Base-by-base conservation (phyloP, 164 flowering plant genomes). In the Dillenia turbinata region DNA sequence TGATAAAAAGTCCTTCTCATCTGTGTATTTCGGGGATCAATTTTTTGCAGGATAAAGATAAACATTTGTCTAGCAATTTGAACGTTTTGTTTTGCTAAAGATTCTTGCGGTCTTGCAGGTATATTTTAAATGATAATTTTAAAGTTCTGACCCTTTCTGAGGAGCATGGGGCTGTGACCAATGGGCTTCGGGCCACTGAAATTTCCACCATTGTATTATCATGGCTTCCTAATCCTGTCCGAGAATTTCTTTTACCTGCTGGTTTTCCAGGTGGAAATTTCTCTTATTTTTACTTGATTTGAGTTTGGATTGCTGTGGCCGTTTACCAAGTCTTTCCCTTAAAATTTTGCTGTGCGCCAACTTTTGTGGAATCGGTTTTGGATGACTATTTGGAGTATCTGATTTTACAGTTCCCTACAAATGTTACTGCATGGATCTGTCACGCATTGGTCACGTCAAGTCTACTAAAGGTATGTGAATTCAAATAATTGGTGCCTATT, bases 311-410 rank as follows among this genome's bases (percentile, higher is more conserved):
- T 52, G 12, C 7, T 44, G 15, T 45, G 61, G 17, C n/a, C 51
- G 10, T 52, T 52, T 47, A 47, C 13, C 2, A 12, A 26, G 53
- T 64, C 57, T 58, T n/a, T 47, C 45, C 16, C 44, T 47, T 11
- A 33, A 33, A 33, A 33, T 52, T 66, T 51, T 61, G 24, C 50
- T 45, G 26, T 16, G 12, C 65, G 43, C 49, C 49, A 55, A 61
- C 22, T 66, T 16, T 43, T 78, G 73, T 89, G 90, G 98, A 79
- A 40, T 88, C 98, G 13, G 96, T 93, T 63, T 90, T 96, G 40
- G 96, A 88, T 69, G 98, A 93, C 80, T 93, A 93, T 69, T 79
- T 93, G 84, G 84, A 80, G 12, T 90, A 93, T 79, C 85, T 93
- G 86, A 53, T 90, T 63, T 74, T 82, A 66, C 98, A 93, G 76